Base-by-base conservation (phyloP, 2,329 filamentous ascomycete genomes). In the Aspergillus chevalieri region DNA sequence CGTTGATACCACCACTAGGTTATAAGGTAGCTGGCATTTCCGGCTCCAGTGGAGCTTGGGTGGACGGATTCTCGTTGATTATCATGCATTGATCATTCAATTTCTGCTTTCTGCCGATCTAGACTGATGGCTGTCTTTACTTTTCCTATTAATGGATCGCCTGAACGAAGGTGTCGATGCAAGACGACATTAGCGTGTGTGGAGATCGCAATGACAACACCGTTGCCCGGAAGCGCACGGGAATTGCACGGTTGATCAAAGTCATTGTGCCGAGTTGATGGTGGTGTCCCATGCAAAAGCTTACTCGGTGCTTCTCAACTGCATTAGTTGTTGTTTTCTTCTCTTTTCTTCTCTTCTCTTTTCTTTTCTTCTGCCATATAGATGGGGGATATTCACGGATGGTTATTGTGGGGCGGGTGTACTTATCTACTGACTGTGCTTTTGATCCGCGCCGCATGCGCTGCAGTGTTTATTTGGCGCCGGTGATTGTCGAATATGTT, bases 21-120 rank as follows among this genome's bases (percentile, higher is more conserved):
- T 96, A 93, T 72, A 88, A 79, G 57, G 85, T 97, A 63, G 91
- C 87, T 53, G 93, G 93, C 51, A 79, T 97, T 55, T 86, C 88
- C 9, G 93, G 93, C 49, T 88, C 87, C 46, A 88, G 84, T 62
- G 89, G 79, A 34, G 67, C 80, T 44, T 95, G 89, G 89, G 74
- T 96, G 19, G 89, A 95, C 66, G 87, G 87, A 3, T 89, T 96
- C 66, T 86, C 87, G 7, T 76, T 95, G 49, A 83, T 97, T 61
- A 87, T 90, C 60, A 83, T 82, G 44, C 78, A 83, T 59, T 89
- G 69, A 81, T 26, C 46, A 43, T 50, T n/a, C 54, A 55, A 46
- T 45, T 50, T 50, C 41, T 52, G 15, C 15, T 30, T 39, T 55
- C 53, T 14, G 33, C 33, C 7, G 33, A 14, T 36, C 26, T 28